Base-by-base conservation (phyloP, 805 yeast genomes). In the Monosporozyma aquatica region DNA sequence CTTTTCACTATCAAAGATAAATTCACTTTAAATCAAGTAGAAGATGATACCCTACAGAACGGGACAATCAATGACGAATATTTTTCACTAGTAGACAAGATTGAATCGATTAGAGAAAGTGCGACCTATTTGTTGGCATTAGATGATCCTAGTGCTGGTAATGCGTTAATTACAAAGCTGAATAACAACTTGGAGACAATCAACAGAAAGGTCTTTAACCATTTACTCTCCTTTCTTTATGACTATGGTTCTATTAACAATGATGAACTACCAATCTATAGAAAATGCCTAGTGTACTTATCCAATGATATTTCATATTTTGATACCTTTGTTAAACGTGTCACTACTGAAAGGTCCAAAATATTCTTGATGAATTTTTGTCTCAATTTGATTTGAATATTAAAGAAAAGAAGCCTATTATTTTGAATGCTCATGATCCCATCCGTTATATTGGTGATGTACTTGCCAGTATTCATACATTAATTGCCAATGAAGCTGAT, bases 401-500 rank as follows among this genome's bases (percentile, higher is more conserved):
- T 3, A 36, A 24, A 24, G 45, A 44, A 25, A 38, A 39, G 11
- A 63, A 65, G 43, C 83, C 87, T 1, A 68, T 86, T 18, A 71
- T 76, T 24, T 63, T 81, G 35, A 74, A 81, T 7, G 80, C 84
- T 0, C 82, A 82, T 58, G 95, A 90, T 57, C 84, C 96, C 1
- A 68, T 79, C 21, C 69, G 95, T 43, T 89, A 80, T 49, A 68
- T 86, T 14, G 95, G 97, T 21, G 96, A 87, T 57, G 71, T 92
- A 25, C 65, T 92, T 29, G 97, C 97, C 0, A 84, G 83, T 67
- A 72, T 87, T 2, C 97, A 92, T 57, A 76, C 89, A 1, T 72
- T 85, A 4, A 79, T 87, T 24, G 95, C 87, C 4, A 85, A 86
- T 62, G 98, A 92, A 60, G 72, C 78, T 32, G 98, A 92, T 55